A percentile compares a stretch with the other conserved stretches of the same genome.
phyloP scores from a whole-genome alignment of 441 rosid genomes.

The Corymbia citriodora region DNA sequence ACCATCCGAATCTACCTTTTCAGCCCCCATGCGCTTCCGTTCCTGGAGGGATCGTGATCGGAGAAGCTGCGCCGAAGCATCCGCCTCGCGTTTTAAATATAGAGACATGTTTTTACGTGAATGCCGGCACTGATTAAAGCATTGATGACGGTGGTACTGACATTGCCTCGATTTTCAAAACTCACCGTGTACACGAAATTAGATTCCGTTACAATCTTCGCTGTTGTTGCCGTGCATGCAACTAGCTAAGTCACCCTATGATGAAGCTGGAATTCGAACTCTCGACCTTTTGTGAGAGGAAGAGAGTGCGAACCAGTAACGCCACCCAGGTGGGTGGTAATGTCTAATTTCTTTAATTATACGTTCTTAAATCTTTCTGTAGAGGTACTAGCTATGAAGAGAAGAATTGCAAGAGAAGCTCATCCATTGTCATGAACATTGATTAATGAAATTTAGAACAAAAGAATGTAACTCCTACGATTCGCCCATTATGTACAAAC shows the following conservation, averaged over 20 bases:
- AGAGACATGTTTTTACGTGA: neutral
- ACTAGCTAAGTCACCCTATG: too few species aligned
- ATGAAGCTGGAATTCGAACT: too few species aligned
- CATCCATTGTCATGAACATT: neutral
- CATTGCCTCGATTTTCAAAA: too few species aligned
- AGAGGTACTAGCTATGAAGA: neutral
- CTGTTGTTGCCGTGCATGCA: neutral
- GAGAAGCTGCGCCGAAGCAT: neutral
- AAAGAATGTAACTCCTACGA: neutral
- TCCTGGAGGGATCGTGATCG: neutral
- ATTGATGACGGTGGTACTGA: neutral
- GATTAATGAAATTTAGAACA: neutral
- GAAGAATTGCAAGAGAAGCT: neutral
- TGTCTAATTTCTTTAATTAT: neutral
- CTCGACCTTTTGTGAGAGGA: too few species aligned
- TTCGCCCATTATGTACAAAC: neutral
- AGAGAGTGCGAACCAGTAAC: too few species aligned
- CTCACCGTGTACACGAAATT: neutral
- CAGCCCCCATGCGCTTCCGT: neutral
- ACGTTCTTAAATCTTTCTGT: neutral
- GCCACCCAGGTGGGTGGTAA: too few species aligned
- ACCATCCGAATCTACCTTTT: too few species aligned
- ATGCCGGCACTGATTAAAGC: neutral
- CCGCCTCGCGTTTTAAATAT: neutral
- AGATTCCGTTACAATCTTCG: neutral